phyloP scores from a whole-genome alignment of 129 eudicot species.

The Pseudognaphalium luteoalbum region DNA sequence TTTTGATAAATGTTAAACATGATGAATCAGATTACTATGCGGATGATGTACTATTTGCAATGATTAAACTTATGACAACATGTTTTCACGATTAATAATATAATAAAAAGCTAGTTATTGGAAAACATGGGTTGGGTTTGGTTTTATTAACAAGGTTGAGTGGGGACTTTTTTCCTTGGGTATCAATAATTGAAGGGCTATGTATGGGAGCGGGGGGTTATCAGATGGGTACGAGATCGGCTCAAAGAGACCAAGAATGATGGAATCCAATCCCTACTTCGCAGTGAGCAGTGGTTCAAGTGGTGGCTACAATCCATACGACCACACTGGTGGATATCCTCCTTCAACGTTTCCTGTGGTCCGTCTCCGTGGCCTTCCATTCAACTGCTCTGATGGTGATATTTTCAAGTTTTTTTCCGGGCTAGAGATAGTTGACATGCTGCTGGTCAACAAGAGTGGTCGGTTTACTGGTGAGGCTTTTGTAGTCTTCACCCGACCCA shows the following conservation, averaged over 20 bases:
- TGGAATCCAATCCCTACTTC: conserved; percentile 99
- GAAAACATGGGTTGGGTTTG: conserved; percentile 82
- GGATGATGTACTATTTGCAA: not conserved
- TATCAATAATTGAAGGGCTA: conserved; percentile 89
- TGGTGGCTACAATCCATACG: conserved; percentile 48
- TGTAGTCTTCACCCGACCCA: conserved; percentile 72
- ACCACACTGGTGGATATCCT: conserved; percentile 60
- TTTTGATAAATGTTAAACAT: conserved; percentile 9
- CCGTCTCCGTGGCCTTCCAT: conserved; percentile 91
- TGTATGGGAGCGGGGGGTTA: conserved; percentile 99
- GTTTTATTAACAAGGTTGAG: conserved; percentile 97
- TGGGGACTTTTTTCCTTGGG: conserved; percentile 88
- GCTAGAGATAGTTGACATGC: conserved; percentile 80
- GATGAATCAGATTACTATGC: conserved; percentile 5
- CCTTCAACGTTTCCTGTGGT: conserved; percentile 79
- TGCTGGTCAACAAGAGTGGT: conserved; percentile 72
- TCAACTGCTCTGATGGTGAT: conserved; percentile 78
- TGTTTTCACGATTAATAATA: conserved; percentile 14
- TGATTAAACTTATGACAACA: not conserved
- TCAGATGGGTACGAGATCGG: conserved; percentile 99
- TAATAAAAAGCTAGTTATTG: conserved; percentile 39
- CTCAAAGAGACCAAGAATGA: conserved; percentile 99
- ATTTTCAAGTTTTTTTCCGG: conserved; percentile 85
- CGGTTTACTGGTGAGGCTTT: conserved; percentile 86
- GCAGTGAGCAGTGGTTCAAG: conserved; percentile 84